phyloP scores from a whole-genome alignment of 2,329 filamentous ascomycete genomes.

The Lomentospora prolificans region DNA sequence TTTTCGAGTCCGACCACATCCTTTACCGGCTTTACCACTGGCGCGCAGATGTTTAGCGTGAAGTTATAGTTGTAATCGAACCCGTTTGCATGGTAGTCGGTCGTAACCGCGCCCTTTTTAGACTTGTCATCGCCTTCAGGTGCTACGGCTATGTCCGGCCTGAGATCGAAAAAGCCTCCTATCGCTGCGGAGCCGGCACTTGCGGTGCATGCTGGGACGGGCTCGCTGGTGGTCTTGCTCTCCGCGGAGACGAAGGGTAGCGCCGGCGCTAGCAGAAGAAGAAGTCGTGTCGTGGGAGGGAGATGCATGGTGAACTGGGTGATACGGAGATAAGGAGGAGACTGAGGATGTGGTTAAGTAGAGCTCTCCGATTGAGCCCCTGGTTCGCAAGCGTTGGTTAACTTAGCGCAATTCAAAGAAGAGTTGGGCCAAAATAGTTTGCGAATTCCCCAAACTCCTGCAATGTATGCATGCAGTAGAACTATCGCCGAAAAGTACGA shows the following conservation, averaged over 20 bases:
- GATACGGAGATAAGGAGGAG: background rate
- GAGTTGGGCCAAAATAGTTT: too few relatives aligned
- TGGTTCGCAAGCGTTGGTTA: background rate
- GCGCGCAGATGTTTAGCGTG: conserved; percentile 70
- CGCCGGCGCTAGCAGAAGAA: conserved; percentile 24
- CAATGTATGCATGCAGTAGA: too few relatives aligned
- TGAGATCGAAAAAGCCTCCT: conserved; percentile 50
- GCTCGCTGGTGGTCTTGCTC: conserved; percentile 30
- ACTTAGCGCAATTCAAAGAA: too few relatives aligned
- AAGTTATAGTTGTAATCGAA: conserved; percentile 76
- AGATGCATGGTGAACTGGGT: conserved; percentile 2
- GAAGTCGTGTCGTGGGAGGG: background rate
- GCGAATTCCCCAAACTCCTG: too few relatives aligned
- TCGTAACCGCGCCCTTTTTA: conserved; percentile 26
- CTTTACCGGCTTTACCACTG: conserved; percentile 58
- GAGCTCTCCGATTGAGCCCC: background rate
- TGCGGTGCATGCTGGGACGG: conserved; percentile 43
- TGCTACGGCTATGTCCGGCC: conserved; percentile 39
- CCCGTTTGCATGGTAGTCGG: conserved; percentile 56
- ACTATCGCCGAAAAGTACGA: background rate
- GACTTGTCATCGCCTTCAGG: conserved; percentile 32
- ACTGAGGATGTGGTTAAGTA: background rate
- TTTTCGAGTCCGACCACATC: conserved; percentile 56
- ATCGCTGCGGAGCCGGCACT: conserved; percentile 39
- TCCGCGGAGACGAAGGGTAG: conserved; percentile 20